These are phyloP conservation scores for Paramecium tetraurelia DNA, from an alignment of 73 alveolate species.

Conservation along the genomic window DNA sequence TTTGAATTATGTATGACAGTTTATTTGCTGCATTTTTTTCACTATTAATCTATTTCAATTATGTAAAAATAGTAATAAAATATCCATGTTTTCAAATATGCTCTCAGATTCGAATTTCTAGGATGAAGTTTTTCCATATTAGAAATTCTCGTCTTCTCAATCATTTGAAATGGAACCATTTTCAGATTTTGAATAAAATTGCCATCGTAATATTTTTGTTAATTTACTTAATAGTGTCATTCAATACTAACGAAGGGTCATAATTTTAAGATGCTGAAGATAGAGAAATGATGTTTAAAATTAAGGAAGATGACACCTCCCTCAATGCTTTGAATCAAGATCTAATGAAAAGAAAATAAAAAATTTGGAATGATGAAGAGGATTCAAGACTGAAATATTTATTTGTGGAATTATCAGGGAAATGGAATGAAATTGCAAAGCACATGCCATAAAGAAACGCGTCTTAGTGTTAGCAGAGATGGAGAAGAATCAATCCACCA, in stretches of 20 bases:
- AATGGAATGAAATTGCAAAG: slow-evolving; percentile 62
- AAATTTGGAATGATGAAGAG: slow-evolving; percentile 56
- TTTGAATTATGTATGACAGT: background rate
- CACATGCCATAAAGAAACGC: slow-evolving; percentile 56
- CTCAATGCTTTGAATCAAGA: background rate
- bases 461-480: slow-evolving; percentile 53
- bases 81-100: background rate
- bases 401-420: background rate
- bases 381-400: slow-evolving; percentile 22
- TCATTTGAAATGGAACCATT: background rate
- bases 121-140: background rate
- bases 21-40: background rate
- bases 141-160: background rate
- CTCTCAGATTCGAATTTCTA: background rate
- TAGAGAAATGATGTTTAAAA: background rate
- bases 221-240: background rate
- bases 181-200: slow-evolving; percentile 1
- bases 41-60: slow-evolving; percentile 11
- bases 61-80: background rate
- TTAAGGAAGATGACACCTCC: background rate
- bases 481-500: slow-evolving; percentile 56
- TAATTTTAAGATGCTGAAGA: background rate
- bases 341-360: slow-evolving; percentile 18
- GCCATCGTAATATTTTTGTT: background rate
- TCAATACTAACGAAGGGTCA: background rate